These are phyloP conservation scores for Pythium plurisporium DNA, from an alignment of 352 stramenopile genomes.

Conservation along the genomic window DNA sequence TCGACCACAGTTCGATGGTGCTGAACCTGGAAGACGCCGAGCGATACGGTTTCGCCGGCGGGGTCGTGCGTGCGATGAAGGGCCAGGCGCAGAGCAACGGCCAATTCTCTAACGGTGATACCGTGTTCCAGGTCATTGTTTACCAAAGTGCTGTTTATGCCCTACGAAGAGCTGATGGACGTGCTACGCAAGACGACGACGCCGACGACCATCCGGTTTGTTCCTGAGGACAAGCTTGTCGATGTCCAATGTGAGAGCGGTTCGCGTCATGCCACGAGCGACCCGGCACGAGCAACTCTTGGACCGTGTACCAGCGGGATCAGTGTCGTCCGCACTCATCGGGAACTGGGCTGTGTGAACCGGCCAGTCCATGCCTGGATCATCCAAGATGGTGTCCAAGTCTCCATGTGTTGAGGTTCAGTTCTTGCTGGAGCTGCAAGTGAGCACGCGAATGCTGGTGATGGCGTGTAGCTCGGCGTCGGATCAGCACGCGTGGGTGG, in stretches of 20 bases:
- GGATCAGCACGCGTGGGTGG: slow-evolving; percentile 85
- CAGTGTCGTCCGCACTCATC: slow-evolving; percentile 51
- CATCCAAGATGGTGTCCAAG: slow-evolving; percentile 64
- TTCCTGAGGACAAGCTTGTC: slow-evolving; percentile 79
- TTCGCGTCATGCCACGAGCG: slow-evolving; percentile 76
- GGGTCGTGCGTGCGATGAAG: slow-evolving; percentile 75
- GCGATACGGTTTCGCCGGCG: slow-evolving; percentile 78
- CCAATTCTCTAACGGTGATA: slow-evolving; percentile 81
- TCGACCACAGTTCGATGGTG: slow-evolving; percentile 80
- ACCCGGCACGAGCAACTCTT: no score
- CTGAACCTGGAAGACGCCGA: slow-evolving; percentile 82
- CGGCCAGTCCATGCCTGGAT: slow-evolving; percentile 62
- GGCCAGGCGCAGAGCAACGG: slow-evolving; percentile 79
- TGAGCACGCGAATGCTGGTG: slow-evolving; percentile 71
- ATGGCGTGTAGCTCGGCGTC: slow-evolving; percentile 83
- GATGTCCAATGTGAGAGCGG: slow-evolving; percentile 82
- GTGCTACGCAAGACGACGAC: slow-evolving; percentile 59
- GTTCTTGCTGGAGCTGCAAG: slow-evolving; percentile 67
- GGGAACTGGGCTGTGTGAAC: slow-evolving; percentile 74
- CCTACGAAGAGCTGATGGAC: slow-evolving; percentile 82
- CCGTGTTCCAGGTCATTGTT: slow-evolving; percentile 87
- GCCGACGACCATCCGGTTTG: slow-evolving; percentile 80
- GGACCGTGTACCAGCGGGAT: no score
- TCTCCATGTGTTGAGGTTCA: slow-evolving; percentile 67
- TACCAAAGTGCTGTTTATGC: slow-evolving; percentile 79